Base-by-base conservation (phyloP, 164 flowering plant genomes). In the Vitis rupestris region DNA sequence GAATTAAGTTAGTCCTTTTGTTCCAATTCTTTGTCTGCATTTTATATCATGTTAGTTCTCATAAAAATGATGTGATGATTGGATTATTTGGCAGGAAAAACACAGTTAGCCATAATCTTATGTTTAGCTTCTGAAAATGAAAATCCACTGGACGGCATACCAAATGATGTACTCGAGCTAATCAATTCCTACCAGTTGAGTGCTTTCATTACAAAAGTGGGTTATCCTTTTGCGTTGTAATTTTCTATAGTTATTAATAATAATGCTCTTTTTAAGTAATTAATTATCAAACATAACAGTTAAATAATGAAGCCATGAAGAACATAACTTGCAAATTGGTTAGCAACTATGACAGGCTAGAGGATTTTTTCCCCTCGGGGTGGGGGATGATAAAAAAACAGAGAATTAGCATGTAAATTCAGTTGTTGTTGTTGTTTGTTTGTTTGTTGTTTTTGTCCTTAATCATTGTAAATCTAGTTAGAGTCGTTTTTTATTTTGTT, bases 131-230 rank as follows among this genome's bases (percentile, higher is more conserved):
- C 50, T 74, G 85, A 78, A 59, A 65, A 68, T 66, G 83, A 71
- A 13, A 63, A 65, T 54, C 73, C 78, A 50, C 68, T 67, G 57
- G 79, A 76, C 61, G 74, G 70, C 77, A 78, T 84, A 69, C 86
- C 90, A n/a, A 72, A 59, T 64, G 84, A 74, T 69, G 77, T 95
- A 9, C 76, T 77, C 65, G 90, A 91, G 80, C 86, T 95, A 23
- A 72, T 88, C 63, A 78, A 81, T 19, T 74, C 79, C 68, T 75
- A 90, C 82, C 83, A 86, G 78, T 88, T 92, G 90, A 86, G 84
- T 86, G 79, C 92, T 78, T 92, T 85, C 76, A 65, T 82, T n/a
- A 75, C 91, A 67, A 87, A 88, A 80, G 98, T 89, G 80, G 74
- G 93, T 87, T 75, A 65, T 75, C 75, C 27, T 71, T 81, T 80